Conservation (phyloP, 169 alveolate genomes). For the Cyclospora cayetanensis region DNA sequence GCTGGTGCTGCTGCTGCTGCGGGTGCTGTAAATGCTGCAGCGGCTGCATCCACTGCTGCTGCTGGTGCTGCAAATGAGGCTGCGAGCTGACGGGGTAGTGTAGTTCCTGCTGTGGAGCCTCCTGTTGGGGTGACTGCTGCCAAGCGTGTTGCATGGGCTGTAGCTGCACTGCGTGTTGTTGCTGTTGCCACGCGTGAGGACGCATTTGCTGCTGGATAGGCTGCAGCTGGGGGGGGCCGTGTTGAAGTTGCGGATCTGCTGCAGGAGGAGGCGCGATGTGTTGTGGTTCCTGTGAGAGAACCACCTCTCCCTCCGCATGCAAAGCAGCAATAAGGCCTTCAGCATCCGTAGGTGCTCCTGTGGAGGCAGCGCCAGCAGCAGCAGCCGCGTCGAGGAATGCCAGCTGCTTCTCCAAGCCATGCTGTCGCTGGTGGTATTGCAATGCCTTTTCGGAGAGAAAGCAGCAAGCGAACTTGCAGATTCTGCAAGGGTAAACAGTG, state of each 20-base stretch:
- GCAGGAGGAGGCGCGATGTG: neutral
- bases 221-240: no score
- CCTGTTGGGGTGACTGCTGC: neutral
- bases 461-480: conserved; percentile 20
- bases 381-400: conserved; percentile 19
- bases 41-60: neutral
- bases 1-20: conserved; percentile 9
- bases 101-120: no score
- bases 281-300: neutral
- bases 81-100: no score
- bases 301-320: neutral
- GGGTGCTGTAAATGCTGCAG: neutral
- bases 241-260: neutral
- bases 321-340: conserved; percentile 13
- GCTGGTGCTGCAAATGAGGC: neutral
- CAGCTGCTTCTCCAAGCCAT: conserved; percentile 50
- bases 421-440: conserved; percentile 39
- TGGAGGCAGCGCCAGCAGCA: neutral
- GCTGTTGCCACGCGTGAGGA: no score
- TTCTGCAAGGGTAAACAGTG: neutral
- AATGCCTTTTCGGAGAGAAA: neutral
- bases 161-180: neutral
- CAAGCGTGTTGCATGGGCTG: neutral
- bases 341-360: neutral
- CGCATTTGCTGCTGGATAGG: no score